Evolutionary conservation across 2,329 filamentous ascomycete genomes (phyloP).

Genomic region (Exophiala sp.): DNA sequence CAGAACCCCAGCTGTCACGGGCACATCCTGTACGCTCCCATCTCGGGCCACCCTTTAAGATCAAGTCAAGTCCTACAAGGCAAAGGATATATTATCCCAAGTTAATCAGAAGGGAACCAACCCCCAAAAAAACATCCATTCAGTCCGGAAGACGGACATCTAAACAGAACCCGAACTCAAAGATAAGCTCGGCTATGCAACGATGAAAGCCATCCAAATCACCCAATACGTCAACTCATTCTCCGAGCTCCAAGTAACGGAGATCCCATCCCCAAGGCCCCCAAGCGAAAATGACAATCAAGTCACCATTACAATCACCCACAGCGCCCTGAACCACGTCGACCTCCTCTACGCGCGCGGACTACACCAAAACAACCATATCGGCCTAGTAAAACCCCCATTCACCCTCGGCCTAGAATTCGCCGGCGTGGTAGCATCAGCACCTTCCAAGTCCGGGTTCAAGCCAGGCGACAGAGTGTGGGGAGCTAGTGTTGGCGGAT

Average conservation of each 20-base stretch:
- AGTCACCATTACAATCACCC: constrained; percentile 47
- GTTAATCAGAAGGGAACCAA: too few species aligned
- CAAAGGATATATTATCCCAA: too few species aligned
- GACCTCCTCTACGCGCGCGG: constrained; percentile 56
- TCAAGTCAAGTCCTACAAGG: too few species aligned
- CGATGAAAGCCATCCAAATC: constrained; percentile 41
- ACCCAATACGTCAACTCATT: constrained; percentile 34
- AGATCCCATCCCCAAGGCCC: constrained; percentile 32
- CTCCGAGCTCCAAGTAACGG: constrained; percentile 32
- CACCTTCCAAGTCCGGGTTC: constrained; percentile 32
- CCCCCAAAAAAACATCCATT: too few species aligned
- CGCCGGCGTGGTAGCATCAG: constrained; percentile 44
- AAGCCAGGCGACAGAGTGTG: constrained; percentile 50
- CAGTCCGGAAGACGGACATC: too few species aligned
- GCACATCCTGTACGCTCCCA: too few species aligned
- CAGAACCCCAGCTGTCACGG: too few species aligned
- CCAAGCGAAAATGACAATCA: constrained; percentile 28
- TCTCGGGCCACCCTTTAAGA: too few species aligned
- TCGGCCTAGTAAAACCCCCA: constrained; percentile 48
- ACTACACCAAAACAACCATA: constrained; percentile 55
- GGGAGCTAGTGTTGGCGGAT: constrained; percentile 48
- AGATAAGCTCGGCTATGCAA: constrained; percentile 1
- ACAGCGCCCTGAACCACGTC: constrained; percentile 55
- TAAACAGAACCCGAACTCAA: too few species aligned
- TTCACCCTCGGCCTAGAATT: constrained; percentile 59